Evolutionary conservation across 2,329 filamentous ascomycete genomes (phyloP).

Genomic region (Cladophialophora yegresii): DNA sequence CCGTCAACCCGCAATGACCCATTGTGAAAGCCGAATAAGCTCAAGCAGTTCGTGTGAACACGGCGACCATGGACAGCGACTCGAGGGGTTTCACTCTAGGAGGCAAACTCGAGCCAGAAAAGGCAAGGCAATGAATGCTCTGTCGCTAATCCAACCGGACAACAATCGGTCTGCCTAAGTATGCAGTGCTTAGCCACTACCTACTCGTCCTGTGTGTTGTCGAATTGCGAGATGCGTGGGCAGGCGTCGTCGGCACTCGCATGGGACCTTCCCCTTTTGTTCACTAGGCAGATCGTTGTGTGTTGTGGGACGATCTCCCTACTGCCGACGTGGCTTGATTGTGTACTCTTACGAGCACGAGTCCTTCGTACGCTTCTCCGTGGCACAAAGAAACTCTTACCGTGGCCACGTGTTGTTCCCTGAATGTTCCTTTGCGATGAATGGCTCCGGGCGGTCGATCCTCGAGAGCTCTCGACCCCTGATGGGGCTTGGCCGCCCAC

Average conservation of each 20-base stretch:
- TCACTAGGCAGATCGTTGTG: not conserved
- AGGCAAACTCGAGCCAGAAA: not conserved
- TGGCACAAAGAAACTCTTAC: conserved; percentile 6
- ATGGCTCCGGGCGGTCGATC: conserved; percentile 9
- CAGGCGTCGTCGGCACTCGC: not conserved
- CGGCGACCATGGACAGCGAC: not conserved
- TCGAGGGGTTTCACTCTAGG: not conserved
- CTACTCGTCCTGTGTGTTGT: not conserved
- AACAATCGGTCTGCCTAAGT: not conserved
- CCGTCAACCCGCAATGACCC: not conserved
- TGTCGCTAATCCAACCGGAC: not conserved
- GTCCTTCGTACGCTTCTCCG: conserved; percentile 1
- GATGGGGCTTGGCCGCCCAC: not conserved
- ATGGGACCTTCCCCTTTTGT: not conserved
- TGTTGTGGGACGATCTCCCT: conserved; percentile 7
- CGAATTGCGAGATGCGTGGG: not conserved
- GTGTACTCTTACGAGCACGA: too few species aligned
- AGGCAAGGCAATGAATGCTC: not conserved
- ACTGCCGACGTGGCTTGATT: conserved; percentile 19
- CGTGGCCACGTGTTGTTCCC: not conserved
- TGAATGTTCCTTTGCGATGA: conserved; percentile 8
- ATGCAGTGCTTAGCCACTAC: not conserved
- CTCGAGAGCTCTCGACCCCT: conserved; percentile 3
- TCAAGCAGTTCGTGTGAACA: not conserved
- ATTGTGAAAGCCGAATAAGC: not conserved